Conservation (phyloP, 306 rosid species). For the Glycine tomentella region DNA sequence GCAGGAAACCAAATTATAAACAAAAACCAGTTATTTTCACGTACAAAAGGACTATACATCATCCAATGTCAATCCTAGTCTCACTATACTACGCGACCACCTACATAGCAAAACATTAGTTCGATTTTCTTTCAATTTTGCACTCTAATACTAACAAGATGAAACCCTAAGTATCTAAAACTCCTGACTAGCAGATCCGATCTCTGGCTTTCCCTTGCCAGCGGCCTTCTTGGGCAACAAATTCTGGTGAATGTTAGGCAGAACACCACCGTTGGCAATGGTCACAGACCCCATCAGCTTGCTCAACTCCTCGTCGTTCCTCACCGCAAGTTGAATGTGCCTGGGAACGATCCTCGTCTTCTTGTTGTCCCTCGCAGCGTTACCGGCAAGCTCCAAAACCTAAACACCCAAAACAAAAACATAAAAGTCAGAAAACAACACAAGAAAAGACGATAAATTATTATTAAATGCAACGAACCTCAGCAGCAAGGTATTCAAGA, state of each 20-base stretch:
- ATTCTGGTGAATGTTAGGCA: slow-evolving; percentile 67
- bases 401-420: slow-evolving; percentile 3
- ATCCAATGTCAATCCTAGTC: not conserved
- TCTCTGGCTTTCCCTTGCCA: slow-evolving; percentile 55
- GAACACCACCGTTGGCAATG: slow-evolving; percentile 67
- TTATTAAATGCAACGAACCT: slow-evolving; percentile 49
- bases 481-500: slow-evolving; percentile 89
- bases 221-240: slow-evolving; percentile 67
- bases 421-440: no score
- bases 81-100: not conserved
- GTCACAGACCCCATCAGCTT: slow-evolving; percentile 77
- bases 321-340: slow-evolving; percentile 82
- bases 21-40: not conserved
- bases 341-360: slow-evolving; percentile 71
- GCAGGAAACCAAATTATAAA: no score
- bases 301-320: slow-evolving; percentile 83
- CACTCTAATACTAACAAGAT: no score
- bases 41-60: not conserved
- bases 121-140: no score
- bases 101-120: not conserved
- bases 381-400: slow-evolving; percentile 72
- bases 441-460: no score
- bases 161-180: slow-evolving; percentile 27
- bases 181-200: slow-evolving; percentile 68
- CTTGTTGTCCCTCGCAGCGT: slow-evolving; percentile 80